Conservation (phyloP, 2,329 filamentous ascomycete species). For the Sporothrix mexicana region DNA sequence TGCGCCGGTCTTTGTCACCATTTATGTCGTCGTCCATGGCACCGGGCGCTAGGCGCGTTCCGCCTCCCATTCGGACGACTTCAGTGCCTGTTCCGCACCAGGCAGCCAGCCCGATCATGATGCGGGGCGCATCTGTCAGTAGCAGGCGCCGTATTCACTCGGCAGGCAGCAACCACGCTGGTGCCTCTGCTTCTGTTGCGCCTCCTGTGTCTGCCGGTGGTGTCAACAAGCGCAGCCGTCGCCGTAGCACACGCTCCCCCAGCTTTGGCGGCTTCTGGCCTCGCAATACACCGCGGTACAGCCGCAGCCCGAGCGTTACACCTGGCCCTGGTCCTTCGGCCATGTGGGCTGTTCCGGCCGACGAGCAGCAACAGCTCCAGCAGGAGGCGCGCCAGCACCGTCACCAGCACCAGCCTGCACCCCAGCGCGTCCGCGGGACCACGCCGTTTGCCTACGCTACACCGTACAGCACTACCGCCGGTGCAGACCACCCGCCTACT, state of each 20-base stretch:
- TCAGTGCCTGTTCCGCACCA: constrained; percentile 55
- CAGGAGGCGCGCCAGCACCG: neutral
- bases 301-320: constrained; percentile 45
- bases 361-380: constrained; percentile 46
- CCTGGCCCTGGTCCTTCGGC: constrained; percentile 49
- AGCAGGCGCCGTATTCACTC: constrained; percentile 56
- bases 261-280: constrained; percentile 48
- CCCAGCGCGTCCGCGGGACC: constrained; percentile 49
- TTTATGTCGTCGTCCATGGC: constrained; percentile 30
- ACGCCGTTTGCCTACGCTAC: constrained; percentile 77
- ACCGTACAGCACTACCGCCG: constrained; percentile 68
- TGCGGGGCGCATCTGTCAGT: constrained; percentile 34
- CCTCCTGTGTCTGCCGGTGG: constrained; percentile 27
- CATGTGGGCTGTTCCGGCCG: neutral
- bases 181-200: constrained; percentile 36
- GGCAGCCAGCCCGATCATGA: constrained; percentile 35
- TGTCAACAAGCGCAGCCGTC: constrained; percentile 41
- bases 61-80: constrained; percentile 57
- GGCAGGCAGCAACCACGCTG: constrained; percentile 41
- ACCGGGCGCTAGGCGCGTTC: constrained; percentile 44
- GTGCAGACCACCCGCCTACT: constrained; percentile 45
- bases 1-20: constrained; percentile 35
- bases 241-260: constrained; percentile 61
- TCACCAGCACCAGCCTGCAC: constrained; percentile 34
- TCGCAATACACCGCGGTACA: constrained; percentile 63